Conservation (phyloP, 768 basidiomycete species). For the Termitomyces sp. region DNA sequence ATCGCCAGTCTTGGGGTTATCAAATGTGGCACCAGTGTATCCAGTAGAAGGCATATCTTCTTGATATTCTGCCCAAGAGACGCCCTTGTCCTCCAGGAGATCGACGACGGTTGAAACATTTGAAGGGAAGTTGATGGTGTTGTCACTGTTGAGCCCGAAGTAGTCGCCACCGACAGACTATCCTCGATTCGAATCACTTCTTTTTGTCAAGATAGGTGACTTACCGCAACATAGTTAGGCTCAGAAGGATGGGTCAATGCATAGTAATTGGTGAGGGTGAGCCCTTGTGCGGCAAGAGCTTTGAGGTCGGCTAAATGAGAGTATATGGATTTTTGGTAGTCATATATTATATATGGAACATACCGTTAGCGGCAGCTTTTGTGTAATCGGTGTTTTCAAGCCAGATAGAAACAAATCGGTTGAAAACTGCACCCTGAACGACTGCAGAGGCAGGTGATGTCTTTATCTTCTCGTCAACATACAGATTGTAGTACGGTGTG, state of each 20-base stretch:
- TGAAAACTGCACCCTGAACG: conserved; percentile 22
- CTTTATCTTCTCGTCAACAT: neutral
- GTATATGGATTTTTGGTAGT: neutral
- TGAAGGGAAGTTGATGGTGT: conserved; percentile 27
- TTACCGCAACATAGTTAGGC: conserved; percentile 48
- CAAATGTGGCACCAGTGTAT: conserved; percentile 32
- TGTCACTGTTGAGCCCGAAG: conserved; percentile 39
- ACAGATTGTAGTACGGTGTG: neutral
- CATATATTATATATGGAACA: neutral
- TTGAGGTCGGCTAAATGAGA: conserved; percentile 18
- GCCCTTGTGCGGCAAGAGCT: conserved; percentile 41
- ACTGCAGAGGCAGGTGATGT: conserved; percentile 2
- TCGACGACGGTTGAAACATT: conserved; percentile 58
- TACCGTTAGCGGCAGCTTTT: conserved; percentile 19
- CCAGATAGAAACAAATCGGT: conserved; percentile 39
- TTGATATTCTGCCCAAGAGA: conserved; percentile 60
- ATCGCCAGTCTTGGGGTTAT: conserved; percentile 12
- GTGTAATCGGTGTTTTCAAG: conserved; percentile 58
- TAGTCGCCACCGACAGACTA: conserved; percentile 12
- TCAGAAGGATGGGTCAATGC: conserved; percentile 53
- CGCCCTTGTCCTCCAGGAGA: conserved; percentile 48
- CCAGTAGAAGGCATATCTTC: conserved; percentile 52
- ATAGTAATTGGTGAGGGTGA: conserved; percentile 40
- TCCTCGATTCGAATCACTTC: neutral
- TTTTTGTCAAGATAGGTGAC: conserved; percentile 15